These are phyloP conservation scores for Malassezia slooffiae DNA, from an alignment of 1,284 basidiomycete genomes.

Conservation along the genomic window DNA sequence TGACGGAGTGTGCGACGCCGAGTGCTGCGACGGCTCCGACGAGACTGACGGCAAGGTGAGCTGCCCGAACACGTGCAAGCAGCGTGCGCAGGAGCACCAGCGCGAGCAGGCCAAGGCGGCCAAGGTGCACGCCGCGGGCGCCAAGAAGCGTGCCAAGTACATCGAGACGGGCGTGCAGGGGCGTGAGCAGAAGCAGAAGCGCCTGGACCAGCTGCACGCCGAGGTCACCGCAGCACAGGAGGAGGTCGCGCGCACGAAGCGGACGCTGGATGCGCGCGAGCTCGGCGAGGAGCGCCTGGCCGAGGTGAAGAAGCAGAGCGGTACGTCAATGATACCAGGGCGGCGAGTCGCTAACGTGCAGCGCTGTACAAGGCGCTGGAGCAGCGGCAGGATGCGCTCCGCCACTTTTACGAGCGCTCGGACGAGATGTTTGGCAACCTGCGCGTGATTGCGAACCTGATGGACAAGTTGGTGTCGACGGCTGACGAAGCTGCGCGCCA, in stretches of 20 bases:
- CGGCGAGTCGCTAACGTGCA: background rate
- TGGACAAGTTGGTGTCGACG: no score
- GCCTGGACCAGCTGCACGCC: no score
- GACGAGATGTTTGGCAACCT: conserved; percentile 4
- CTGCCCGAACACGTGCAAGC: conserved; percentile 68
- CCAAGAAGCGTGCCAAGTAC: conserved; percentile 80
- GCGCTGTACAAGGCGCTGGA: conserved; percentile 7
- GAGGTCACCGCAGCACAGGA: no score
- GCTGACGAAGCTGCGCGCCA: no score
- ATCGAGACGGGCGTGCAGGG: conserved; percentile 61
- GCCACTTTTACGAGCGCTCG: background rate
- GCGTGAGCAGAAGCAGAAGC: conserved; percentile 47
- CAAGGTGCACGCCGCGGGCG: conserved; percentile 67
- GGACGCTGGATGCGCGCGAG: no score
- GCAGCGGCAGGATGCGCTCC: conserved; percentile 1
- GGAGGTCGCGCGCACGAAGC: no score
- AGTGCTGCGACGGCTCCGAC: conserved; percentile 97
- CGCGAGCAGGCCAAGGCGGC: conserved; percentile 59
- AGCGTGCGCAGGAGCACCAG: conserved; percentile 62
- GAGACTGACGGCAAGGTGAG: conserved; percentile 54
- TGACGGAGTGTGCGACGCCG: conserved; percentile 83
- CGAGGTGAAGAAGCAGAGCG: no score
- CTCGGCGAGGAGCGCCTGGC: conserved; percentile 14
- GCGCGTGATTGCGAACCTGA: conserved; percentile 1
- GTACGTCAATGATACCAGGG: background rate